Percentiles rank a stretch among this genome's conserved stretches.
Conservation (phyloP, 2,329 filamentous ascomycete genomes). For the Ceratocystis lukuohia region DNA sequence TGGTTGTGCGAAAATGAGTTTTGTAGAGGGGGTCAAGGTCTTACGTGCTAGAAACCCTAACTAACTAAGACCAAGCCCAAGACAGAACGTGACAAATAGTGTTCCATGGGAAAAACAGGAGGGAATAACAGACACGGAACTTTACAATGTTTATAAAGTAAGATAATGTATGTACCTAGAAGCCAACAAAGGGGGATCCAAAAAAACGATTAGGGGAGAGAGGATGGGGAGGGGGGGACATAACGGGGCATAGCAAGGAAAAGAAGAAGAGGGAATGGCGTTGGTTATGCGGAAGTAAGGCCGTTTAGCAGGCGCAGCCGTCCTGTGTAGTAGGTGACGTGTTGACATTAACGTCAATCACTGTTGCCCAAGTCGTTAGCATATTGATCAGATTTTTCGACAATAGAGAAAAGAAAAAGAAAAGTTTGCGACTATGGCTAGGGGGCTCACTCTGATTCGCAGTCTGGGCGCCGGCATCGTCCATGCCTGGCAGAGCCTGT, state of each 20-base stretch:
- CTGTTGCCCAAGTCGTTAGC: constrained; percentile 33
- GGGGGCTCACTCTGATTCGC: constrained; percentile 58
- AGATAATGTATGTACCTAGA: constrained; percentile 17
- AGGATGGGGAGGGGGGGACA: background rate
- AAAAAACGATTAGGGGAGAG: constrained; percentile 7
- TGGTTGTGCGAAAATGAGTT: too few relatives aligned
- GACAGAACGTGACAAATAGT: background rate
- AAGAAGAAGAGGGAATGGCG: background rate
- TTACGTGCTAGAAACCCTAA: too few relatives aligned
- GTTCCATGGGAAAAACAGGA: background rate
- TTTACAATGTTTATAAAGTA: constrained; percentile 9
- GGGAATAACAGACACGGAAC: background rate
- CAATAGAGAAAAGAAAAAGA: background rate
- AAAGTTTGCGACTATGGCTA: background rate
- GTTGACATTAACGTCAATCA: constrained; percentile 89
- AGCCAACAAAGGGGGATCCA: constrained; percentile 9
- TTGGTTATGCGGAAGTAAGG: background rate
- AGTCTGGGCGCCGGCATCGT: constrained; percentile 63
- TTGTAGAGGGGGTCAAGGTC: too few relatives aligned
- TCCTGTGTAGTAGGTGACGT: constrained; percentile 56
- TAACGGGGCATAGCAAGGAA: background rate
- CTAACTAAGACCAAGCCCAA: background rate
- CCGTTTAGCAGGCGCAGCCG: constrained; percentile 50
- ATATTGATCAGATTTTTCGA: constrained; percentile 7
- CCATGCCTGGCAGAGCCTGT: constrained; percentile 94